Conservation (phyloP, 1,139 yeast species). For the Zhuliangozyma blackwelliae region DNA sequence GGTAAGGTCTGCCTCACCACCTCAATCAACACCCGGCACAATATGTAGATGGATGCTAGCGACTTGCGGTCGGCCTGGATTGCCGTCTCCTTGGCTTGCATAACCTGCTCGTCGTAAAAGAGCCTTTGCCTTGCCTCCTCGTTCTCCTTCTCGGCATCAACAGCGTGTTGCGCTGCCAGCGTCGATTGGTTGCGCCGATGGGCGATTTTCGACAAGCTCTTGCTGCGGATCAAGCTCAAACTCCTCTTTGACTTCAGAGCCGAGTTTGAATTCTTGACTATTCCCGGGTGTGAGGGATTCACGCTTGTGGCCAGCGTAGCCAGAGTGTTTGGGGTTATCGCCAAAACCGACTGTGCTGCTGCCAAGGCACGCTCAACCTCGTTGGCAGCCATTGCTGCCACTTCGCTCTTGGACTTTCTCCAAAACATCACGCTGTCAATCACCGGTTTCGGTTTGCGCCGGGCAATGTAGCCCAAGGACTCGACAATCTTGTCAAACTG, state of each 20-base stretch:
- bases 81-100: constrained; percentile 63
- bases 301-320: background rate
- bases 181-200: constrained; percentile 40
- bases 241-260: constrained; percentile 31
- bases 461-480: constrained; percentile 86
- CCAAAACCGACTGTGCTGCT: constrained; percentile 17
- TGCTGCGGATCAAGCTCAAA: constrained; percentile 38
- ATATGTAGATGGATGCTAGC: constrained; percentile 77
- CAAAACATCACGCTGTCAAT: constrained; percentile 98
- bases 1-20: constrained; percentile 84
- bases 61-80: constrained; percentile 85
- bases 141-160: constrained; percentile 6
- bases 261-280: constrained; percentile 11
- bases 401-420: constrained; percentile 87
- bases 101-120: constrained; percentile 40
- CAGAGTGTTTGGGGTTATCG: constrained; percentile 3
- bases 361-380: constrained; percentile 46
- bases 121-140: constrained; percentile 23
- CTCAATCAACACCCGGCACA: constrained; percentile 92
- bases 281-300: constrained; percentile 13
- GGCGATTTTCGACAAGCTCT: constrained; percentile 34
- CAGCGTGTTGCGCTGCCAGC: background rate
- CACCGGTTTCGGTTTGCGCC: constrained; percentile 89
- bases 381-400: constrained; percentile 69
- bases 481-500: constrained; percentile 80